Base-by-base conservation (phyloP, 2,329 filamentous ascomycete species). In the Penicillium sp. region DNA sequence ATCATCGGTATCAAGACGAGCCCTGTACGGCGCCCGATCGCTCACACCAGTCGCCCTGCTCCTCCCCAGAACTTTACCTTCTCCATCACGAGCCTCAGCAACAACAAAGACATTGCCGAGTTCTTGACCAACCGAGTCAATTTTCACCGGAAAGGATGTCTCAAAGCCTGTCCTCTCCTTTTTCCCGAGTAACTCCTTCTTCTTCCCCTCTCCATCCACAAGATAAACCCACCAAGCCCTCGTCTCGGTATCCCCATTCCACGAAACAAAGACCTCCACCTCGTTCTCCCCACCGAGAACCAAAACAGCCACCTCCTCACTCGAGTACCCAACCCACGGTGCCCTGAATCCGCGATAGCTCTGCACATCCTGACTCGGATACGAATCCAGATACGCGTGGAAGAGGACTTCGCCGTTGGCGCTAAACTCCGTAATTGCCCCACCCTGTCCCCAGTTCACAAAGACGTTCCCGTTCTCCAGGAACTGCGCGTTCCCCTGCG, bases 161-260 rank as follows among this genome's bases (percentile, higher is more conserved):
- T 76, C 73, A 48, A 76, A 76, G 3, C 58, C 45, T 9, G 41
- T 46, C 7, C 58, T 3, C 51, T 44, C 21, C 26, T 23, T 21
- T 21, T 55, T 35, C 2, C 58, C 58, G 5, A 60, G 52, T 35
- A 55, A 50, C 19, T 38, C 41, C 7, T 52, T 44, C 13, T 21
- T 31, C 23, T 8, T 30, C 9, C 46, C 46, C 30, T 38, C 31
- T 7, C 13, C 44, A 19, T 55, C 13, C 5, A 56, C 58, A 11
- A 53, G 47, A 26, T 56, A 56, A 26, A 61, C 56, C 2, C 31
- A 23, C 85, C 85, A 83, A 1, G 53, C 26, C 6, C 64, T 70
- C 0, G 79, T 79, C 67, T 79, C 77, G 0, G 81, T 84, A 55
- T 81, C 81, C 8, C 82, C 82, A 62, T 84, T 84, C 82, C 82